A percentile compares a stretch with the other conserved stretches of the same genome.
These are phyloP conservation scores for Tricholoma terreum DNA, from an alignment of 768 basidiomycete species.

Conservation along the genomic window DNA sequence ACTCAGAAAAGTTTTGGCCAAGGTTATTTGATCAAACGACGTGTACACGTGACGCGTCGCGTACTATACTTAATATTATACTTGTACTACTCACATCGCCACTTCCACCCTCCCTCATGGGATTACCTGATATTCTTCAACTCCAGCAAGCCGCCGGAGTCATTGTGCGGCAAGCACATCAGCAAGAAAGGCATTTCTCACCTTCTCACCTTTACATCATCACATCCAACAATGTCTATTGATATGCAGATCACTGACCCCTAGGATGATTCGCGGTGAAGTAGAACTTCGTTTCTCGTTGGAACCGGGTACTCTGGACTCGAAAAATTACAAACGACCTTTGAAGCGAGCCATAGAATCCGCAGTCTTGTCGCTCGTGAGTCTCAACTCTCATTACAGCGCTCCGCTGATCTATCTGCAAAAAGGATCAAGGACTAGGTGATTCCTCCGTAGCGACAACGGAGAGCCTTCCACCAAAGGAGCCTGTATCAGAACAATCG, in stretches of 20 bases:
- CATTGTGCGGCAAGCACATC: conserved; percentile 18
- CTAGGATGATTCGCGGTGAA: conserved; percentile 46
- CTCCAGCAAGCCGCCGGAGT: conserved; percentile 31
- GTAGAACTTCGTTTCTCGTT: conserved; percentile 47
- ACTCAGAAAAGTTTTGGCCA: conserved; percentile 57
- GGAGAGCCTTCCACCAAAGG: conserved; percentile 5
- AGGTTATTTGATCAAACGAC: conserved; percentile 16
- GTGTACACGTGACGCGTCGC: neutral
- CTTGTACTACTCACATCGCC: neutral
- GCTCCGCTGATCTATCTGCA: neutral
- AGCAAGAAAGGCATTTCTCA: neutral
- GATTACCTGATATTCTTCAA: conserved; percentile 24
- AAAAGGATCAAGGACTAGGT: neutral
- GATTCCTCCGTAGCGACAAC: conserved; percentile 4
- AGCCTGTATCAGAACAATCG: conserved; percentile 2
- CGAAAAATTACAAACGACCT: conserved; percentile 40
- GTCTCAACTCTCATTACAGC: neutral
- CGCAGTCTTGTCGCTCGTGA: conserved; percentile 28
- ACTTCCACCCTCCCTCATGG: conserved; percentile 17
- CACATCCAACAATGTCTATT: neutral
- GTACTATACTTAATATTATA: neutral
- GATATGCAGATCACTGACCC: conserved; percentile 41
- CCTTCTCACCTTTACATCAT: neutral
- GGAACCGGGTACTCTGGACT: conserved; percentile 41
- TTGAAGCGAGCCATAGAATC: conserved; percentile 43